A percentile compares a stretch with the other conserved stretches of the same genome.
Evolutionary conservation across 163 green algal species (phyloP).

Genomic region (Picocystis sp.): DNA sequence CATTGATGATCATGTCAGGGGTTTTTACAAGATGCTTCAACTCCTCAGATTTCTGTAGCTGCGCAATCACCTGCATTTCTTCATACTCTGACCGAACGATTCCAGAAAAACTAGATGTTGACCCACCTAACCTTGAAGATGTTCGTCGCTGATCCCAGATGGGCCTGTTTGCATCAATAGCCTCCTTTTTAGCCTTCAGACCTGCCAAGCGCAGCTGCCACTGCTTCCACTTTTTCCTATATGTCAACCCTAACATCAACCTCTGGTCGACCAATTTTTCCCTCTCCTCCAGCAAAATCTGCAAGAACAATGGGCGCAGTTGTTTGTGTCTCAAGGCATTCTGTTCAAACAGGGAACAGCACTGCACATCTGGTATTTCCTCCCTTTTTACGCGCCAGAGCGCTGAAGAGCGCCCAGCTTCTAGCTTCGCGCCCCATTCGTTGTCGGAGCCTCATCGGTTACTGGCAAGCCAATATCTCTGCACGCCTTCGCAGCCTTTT

Average conservation of each 20-base stretch:
- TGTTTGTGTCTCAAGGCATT: too few relatives aligned
- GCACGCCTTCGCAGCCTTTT: neutral
- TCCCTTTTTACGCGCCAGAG: too few relatives aligned
- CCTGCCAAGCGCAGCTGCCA: neutral
- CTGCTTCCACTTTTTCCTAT: neutral
- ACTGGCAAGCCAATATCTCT: neutral
- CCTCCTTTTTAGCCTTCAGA: neutral
- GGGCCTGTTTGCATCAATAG: neutral
- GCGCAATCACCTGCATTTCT: slow-evolving; percentile 15
- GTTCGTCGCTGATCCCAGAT: neutral
- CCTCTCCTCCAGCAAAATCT: too few relatives aligned
- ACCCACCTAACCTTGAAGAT: slow-evolving; percentile 1
- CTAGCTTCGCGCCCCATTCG: too few relatives aligned
- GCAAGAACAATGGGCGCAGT: too few relatives aligned
- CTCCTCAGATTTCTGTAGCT: slow-evolving; percentile 10
- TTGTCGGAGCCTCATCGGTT: too few relatives aligned
- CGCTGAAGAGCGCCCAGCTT: too few relatives aligned
- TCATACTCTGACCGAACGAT: slow-evolving; percentile 17
- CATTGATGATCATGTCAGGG: slow-evolving; percentile 35
- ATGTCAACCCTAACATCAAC: neutral
- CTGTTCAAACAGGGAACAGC: too few relatives aligned
- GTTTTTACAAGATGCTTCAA: slow-evolving; percentile 13
- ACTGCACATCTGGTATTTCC: too few relatives aligned
- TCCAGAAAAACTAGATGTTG: slow-evolving; percentile 1
- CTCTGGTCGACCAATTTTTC: too few relatives aligned